Base-by-base conservation (phyloP, 1,284 basidiomycete species). In the Puccinia hordei region DNA sequence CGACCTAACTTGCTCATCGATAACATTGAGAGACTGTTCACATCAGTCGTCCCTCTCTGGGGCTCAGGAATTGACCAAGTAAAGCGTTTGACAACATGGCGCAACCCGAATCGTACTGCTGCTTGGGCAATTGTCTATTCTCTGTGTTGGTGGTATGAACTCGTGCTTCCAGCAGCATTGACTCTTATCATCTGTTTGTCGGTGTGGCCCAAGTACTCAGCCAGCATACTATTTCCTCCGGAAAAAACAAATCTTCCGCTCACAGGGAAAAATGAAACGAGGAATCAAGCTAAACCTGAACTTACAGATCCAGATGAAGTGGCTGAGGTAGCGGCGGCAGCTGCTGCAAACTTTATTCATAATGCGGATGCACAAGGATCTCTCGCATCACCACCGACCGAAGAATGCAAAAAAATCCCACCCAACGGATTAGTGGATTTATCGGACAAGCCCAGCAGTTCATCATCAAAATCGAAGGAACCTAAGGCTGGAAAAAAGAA, bases 31-130 rank as follows among this genome's bases (percentile, higher is more conserved):
- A 24, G 73, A 63, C 13, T 74, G 5, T 74, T 74, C 27, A 24
- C 46, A 30, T 61, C 73, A 30, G 57, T 74, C 0, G 57, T 61
- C 57, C 73, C 73, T 30, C 57, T 63, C 38, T 74, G 73, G 73
- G 27, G 13, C 10, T n/a, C 73, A 41, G 57, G 41, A 6, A 74
- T 74, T n/a, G n/a, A 63, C 73, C 1, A 80, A 65, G 41, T 80
- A 2, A 61, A 30, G 44, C 66, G 77, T 17, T 24, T 80, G 6
- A 61, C 51, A 33, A 73, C 51, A 24, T 80, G 77, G 77, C 24
- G 66, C 35, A 66, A 80, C 15, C 77, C 77, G 6, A 61, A 53
- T 63, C 66, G 77, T 24, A 80, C 77, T n/a, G 44, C 51, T 17
- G 41, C 35, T 46, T 80, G 66, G 66, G 77, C 77, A 24, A 49